Base-by-base conservation (phyloP, 73 alveolate genomes). In the Paramecium pentaurelia region DNA sequence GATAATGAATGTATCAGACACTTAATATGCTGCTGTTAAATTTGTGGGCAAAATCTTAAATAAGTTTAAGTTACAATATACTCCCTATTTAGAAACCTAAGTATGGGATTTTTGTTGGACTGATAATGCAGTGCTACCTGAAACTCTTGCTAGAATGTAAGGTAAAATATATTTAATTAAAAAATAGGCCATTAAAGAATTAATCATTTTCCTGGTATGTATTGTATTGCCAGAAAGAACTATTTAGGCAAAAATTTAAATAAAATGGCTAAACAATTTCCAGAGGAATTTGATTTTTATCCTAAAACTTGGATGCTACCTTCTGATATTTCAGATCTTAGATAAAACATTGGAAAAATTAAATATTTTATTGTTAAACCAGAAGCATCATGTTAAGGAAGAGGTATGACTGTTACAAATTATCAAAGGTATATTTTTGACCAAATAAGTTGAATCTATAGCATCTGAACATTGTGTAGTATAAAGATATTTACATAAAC, bases 291-390 rank as follows among this genome's bases (percentile, higher is more conserved):
- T 86, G 92, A 92, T 90, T 97, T 95, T 93, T 96, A 96, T 90
- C 99, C 99, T 12, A 80, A 80, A 54, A 97, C 99, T 7, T 97
- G 98, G 98, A 84, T 97, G 14, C 92, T 97, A 5, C 99, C 99
- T 37, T 64, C 96, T 20, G 99, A 96, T 49, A 54, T 90, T 20
- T 59, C 88, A 38, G 98, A 95, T 85, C 95, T 96, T 64, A 94
- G 93, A 83, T 58, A 73, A 18, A 54, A 86, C 22, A 60, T 95
- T 22, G 95, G 95, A 51, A 93, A 93, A 60, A 94, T 94, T 32
- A 90, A 93, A 59, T 91, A 96, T 5, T 96, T 96, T 58, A 96
- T 96, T 18, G 88, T 94, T 5, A 96, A 96, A 71, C 99, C 99
- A 30, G 99, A 96, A 75, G 97, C 98, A 11, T 60, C 95, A 71